Percentiles rank a stretch among this genome's conserved stretches.
Conservation (phyloP, 768 basidiomycete genomes). For the Podaxis carcinomalis region DNA sequence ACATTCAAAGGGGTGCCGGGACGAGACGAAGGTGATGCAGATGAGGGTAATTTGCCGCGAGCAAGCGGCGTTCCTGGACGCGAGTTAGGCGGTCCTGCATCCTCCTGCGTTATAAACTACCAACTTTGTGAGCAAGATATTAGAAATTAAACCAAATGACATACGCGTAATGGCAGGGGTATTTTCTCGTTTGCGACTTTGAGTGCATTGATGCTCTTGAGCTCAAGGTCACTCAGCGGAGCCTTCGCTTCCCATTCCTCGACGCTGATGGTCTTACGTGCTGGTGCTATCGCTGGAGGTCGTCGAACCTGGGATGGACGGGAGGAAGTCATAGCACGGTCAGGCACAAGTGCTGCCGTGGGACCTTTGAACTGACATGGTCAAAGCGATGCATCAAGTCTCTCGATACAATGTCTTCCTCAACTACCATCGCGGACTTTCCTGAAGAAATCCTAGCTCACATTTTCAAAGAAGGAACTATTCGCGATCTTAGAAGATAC, state of each 20-base stretch:
- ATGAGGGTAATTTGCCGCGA: not conserved
- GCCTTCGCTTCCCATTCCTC: conserved; percentile 93
- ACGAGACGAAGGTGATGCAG: conserved; percentile 21
- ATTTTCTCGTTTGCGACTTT: conserved; percentile 57
- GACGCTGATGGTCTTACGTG: conserved; percentile 43
- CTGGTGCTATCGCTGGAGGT: conserved; percentile 2
- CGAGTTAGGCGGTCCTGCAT: conserved; percentile 15
- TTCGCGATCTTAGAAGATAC: not conserved
- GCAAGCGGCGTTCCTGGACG: conserved; percentile 39
- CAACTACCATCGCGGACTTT: too few relatives aligned
- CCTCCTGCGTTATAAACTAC: conserved; percentile 26
- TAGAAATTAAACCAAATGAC: not conserved
- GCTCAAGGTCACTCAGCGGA: conserved; percentile 67
- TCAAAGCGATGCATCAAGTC: too few relatives aligned
- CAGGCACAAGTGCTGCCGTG: not conserved
- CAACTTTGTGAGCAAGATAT: conserved; percentile 1
- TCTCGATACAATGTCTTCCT: too few relatives aligned
- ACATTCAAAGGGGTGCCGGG: conserved; percentile 39
- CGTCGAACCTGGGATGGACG: not conserved
- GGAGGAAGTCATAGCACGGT: too few relatives aligned
- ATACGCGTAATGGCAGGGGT: conserved; percentile 75
- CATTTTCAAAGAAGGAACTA: too few relatives aligned
- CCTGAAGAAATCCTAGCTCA: too few relatives aligned
- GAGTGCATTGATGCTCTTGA: conserved; percentile 36
- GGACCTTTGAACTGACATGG: not conserved